Conservation (phyloP, 768 basidiomycete species). For the Lactarius evosmus region DNA sequence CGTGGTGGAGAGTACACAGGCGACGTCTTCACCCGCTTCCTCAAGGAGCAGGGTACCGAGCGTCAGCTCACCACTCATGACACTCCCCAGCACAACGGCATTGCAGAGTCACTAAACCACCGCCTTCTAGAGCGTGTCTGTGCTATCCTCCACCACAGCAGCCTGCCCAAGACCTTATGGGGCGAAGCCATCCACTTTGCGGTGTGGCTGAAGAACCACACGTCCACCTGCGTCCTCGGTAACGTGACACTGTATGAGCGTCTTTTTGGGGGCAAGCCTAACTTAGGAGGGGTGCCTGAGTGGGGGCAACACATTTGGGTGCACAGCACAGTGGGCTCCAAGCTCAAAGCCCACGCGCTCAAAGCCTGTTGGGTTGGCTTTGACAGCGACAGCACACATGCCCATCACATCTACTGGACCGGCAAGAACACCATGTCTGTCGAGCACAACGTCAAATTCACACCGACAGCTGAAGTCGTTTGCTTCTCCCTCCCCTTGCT, state of each 20-base stretch:
- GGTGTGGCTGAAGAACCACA: conserved; percentile 10
- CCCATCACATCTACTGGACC: conserved; percentile 38
- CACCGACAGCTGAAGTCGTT: too few relatives aligned
- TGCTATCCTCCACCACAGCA: too few relatives aligned
- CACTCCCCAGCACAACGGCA: conserved; percentile 8
- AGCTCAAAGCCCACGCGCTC: conserved; percentile 21
- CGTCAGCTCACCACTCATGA: conserved; percentile 1
- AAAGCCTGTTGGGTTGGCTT: conserved; percentile 33
- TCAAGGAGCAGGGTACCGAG: conserved; percentile 7
- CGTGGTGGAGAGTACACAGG: conserved; percentile 9
- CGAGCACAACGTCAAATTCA: conserved; percentile 32
- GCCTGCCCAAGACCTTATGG: too few relatives aligned
- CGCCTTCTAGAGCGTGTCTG: conserved; percentile 5
- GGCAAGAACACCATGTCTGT: conserved; percentile 30
- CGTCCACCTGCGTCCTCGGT: neutral
- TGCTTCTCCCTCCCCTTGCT: too few relatives aligned
- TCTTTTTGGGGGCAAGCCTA: neutral
- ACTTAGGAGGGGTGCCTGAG: too few relatives aligned
- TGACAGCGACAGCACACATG: conserved; percentile 33
- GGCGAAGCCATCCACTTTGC: too few relatives aligned
- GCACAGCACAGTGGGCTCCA: too few relatives aligned
- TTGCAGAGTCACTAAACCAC: conserved; percentile 9
- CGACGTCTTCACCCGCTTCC: neutral
- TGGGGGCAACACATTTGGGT: too few relatives aligned
- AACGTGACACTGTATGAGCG: conserved; percentile 5